These are phyloP conservation scores for Dactylellina drechsleri DNA, from an alignment of 2,329 filamentous ascomycete species.

Conservation along the genomic window DNA sequence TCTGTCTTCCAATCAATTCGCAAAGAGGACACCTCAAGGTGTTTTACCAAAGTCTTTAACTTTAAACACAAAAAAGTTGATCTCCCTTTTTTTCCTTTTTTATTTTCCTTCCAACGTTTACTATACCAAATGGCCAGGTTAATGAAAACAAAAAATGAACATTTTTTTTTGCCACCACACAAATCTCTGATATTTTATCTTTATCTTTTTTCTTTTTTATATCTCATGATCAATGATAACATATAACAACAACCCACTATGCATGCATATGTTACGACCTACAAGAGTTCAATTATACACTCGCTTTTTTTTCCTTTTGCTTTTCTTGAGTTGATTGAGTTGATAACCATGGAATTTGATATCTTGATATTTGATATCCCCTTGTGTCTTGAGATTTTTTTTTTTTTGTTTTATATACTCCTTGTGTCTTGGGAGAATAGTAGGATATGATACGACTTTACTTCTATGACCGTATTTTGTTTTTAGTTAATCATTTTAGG, in stretches of 20 bases:
- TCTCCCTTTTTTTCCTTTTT: conserved; percentile 11
- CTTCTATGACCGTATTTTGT: neutral
- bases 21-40: conserved; percentile 1
- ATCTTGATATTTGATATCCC: conserved; percentile 6
- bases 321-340: too few species aligned
- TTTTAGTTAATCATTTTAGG: neutral
- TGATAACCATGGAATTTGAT: neutral
- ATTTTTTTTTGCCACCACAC: neutral
- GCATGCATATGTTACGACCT: conserved; percentile 18
- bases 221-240: neutral
- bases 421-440: neutral
- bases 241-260: conserved; percentile 20
- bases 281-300: conserved; percentile 5
- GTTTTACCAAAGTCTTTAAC: conserved; percentile 38
- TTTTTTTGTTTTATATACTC: neutral
- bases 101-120: conserved; percentile 4
- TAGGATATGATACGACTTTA: neutral
- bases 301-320: conserved; percentile 6
- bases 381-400: conserved; percentile 4
- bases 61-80: conserved; percentile 48
- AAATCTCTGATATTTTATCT: neutral
- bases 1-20: conserved; percentile 5
- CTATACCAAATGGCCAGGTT: conserved; percentile 34
- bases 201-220: conserved; percentile 3
- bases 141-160: conserved; percentile 50